These are phyloP conservation scores for Xylaria flabelliformis DNA, from an alignment of 495 filamentous ascomycete genomes.

Conservation along the genomic window DNA sequence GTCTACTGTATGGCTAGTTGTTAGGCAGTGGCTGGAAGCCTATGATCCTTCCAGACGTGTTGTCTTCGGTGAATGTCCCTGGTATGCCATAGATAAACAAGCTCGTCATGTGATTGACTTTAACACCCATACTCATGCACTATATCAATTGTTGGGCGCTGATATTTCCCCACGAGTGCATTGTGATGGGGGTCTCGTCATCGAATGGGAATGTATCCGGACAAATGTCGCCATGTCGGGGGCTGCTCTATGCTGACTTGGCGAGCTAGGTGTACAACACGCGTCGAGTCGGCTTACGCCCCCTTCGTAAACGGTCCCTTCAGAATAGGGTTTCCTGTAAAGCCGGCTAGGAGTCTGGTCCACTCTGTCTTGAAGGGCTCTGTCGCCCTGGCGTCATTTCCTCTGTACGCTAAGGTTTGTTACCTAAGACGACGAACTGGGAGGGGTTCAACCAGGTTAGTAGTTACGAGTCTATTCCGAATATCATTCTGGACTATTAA, in stretches of 20 bases:
- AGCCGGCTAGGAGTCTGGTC: conserved; percentile 15
- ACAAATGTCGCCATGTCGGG: conserved; percentile 21
- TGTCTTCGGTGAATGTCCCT: conserved; percentile 6
- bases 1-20: neutral
- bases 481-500: conserved; percentile 1
- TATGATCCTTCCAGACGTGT: neutral
- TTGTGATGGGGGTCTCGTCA: conserved; percentile 12
- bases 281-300: conserved; percentile 22
- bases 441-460: conserved; percentile 16
- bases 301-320: conserved; percentile 16
- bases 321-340: conserved; percentile 14
- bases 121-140: conserved; percentile 1
- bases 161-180: conserved; percentile 22
- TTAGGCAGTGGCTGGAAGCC: neutral
- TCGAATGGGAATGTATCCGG: conserved; percentile 29
- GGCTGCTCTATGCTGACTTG: conserved; percentile 23
- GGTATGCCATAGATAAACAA: conserved; percentile 1
- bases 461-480: neutral
- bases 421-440: conserved; percentile 18
- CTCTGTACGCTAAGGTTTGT: neutral
- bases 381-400: conserved; percentile 12
- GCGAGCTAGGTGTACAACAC: conserved; percentile 24
- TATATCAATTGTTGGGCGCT: conserved; percentile 22
- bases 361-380: conserved; percentile 15
- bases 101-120: conserved; percentile 19